Base-by-base conservation (phyloP, 441 rosid species). In the Brassica balearica region DNA sequence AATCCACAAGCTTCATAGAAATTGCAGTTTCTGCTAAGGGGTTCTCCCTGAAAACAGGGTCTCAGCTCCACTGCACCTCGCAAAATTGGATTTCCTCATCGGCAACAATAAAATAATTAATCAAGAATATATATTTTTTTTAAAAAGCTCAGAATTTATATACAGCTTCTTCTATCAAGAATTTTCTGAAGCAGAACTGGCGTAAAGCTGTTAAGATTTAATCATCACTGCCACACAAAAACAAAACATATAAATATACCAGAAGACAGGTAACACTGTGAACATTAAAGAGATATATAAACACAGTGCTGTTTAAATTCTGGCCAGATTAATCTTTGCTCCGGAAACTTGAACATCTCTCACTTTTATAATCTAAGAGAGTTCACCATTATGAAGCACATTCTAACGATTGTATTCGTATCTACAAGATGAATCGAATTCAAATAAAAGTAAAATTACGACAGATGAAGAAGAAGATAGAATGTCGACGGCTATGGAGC, bases 181-280 rank as follows among this genome's bases (percentile, higher is more conserved):
- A 22, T 53, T 7, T 2, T 53, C 10, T 14, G 29, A 23, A 48
- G 60, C 60, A 55, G 60, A 55, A 55, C 60, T 55, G 60, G 60
- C 60, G 11, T 55, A 55, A 55, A 55, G 60, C 60, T 55, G 60
- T 51, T 55, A 6, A 17, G 1, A 6, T 15, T 55, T 55, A 55
- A 55, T 55, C 60, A 55, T 55, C 60, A 55, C 60, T 55, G 60
- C 11, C 55, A 0, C 9, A 9, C 3, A 1, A 4, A 15, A 41
- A 20, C 2, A 66, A 38, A 15, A 14, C 8, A 62, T 19, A 9
- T 17, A 9, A 3, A 22, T 91, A 68, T 90, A 81, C 92, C 95
- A 92, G 97, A 76, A 92, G 95, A 92, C 97, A 89, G 95, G 92
- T 90, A 90, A 81, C 83, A 69, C 85, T 75, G 82, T 73, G 85